Conservation (phyloP, 495 filamentous ascomycete species). For the Cryomyces minteri region DNA sequence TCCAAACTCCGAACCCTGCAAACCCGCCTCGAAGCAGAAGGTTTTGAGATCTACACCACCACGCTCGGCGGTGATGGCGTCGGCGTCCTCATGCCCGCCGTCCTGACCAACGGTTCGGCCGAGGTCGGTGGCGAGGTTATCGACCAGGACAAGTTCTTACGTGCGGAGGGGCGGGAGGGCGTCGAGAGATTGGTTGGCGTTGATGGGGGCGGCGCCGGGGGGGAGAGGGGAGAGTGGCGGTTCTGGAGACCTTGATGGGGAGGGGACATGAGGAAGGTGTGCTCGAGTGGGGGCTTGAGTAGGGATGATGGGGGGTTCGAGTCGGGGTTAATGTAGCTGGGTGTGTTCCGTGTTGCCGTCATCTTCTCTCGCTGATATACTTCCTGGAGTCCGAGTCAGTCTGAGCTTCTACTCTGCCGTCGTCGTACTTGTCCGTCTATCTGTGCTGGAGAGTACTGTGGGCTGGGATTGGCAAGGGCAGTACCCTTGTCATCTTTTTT, state of each 20-base stretch:
- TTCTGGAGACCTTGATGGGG: slow-evolving; percentile 50
- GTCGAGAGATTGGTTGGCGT: slow-evolving; percentile 50
- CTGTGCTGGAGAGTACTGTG: too few relatives aligned
- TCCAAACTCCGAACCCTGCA: slow-evolving; percentile 43
- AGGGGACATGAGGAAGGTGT: too few relatives aligned
- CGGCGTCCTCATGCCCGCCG: slow-evolving; percentile 80
- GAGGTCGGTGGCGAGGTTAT: slow-evolving; percentile 77
- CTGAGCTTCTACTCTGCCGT: too few relatives aligned
- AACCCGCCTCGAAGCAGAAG: slow-evolving; percentile 47
- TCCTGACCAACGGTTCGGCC: slow-evolving; percentile 54
- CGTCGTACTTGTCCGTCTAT: too few relatives aligned
- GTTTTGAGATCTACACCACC: slow-evolving; percentile 68
- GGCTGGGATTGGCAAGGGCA: too few relatives aligned
- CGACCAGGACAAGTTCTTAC: slow-evolving; percentile 78
- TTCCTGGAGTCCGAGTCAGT: too few relatives aligned
- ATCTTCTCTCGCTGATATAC: too few relatives aligned
- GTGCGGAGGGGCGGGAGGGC: slow-evolving; percentile 58
- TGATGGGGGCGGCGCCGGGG: slow-evolving; percentile 35
- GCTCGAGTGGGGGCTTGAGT: too few relatives aligned
- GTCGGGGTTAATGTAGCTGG: too few relatives aligned
- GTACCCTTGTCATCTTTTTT: too few relatives aligned
- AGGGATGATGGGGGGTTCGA: too few relatives aligned
- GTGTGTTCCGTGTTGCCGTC: too few relatives aligned
- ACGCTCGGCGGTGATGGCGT: slow-evolving; percentile 83
- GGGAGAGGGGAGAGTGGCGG: slow-evolving; percentile 73